These are phyloP conservation scores for Claviceps sp. DNA, from an alignment of 2,329 filamentous ascomycete genomes.

Conservation along the genomic window DNA sequence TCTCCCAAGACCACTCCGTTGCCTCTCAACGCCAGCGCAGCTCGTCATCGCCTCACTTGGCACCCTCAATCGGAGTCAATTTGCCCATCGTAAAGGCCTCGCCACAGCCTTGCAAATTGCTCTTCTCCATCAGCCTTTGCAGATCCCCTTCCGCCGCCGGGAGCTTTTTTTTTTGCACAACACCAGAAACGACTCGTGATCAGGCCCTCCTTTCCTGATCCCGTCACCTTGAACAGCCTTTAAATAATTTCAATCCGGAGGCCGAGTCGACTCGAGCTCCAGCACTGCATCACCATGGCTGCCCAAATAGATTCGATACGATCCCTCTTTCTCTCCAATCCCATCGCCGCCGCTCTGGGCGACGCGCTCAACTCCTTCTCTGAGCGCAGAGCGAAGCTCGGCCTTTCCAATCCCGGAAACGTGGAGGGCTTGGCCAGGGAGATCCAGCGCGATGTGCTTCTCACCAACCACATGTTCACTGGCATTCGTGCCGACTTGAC, in stretches of 20 bases:
- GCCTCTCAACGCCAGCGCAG: constrained; percentile 12
- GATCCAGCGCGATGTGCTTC: constrained; percentile 89
- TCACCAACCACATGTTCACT: constrained; percentile 94
- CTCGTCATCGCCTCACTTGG: constrained; percentile 19
- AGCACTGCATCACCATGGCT: constrained; percentile 31
- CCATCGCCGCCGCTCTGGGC: constrained; percentile 52
- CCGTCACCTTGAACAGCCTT: not conserved
- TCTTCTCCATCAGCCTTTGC: constrained; percentile 3
- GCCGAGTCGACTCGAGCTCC: constrained; percentile 13
- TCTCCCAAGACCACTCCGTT: constrained; percentile 11
- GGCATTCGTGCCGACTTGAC: constrained; percentile 92
- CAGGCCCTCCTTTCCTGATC: not conserved
- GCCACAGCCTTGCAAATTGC: constrained; percentile 10
- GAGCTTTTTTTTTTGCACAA: not conserved
- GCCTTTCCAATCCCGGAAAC: constrained; percentile 81
- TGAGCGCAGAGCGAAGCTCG: constrained; percentile 75
- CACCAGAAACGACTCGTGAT: not conserved
- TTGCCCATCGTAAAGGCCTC: constrained; percentile 11
- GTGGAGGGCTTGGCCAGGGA: constrained; percentile 83
- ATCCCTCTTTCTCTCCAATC: constrained; percentile 61
- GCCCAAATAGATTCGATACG: constrained; percentile 37
- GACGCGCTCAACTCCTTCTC: constrained; percentile 73
- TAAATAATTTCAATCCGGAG: constrained; percentile 5
- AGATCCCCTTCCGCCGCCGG: constrained; percentile 2
- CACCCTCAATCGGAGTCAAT: constrained; percentile 14